Evolutionary conservation across 345 rosid species (phyloP).

Genomic region (Geranium brycei): DNA sequence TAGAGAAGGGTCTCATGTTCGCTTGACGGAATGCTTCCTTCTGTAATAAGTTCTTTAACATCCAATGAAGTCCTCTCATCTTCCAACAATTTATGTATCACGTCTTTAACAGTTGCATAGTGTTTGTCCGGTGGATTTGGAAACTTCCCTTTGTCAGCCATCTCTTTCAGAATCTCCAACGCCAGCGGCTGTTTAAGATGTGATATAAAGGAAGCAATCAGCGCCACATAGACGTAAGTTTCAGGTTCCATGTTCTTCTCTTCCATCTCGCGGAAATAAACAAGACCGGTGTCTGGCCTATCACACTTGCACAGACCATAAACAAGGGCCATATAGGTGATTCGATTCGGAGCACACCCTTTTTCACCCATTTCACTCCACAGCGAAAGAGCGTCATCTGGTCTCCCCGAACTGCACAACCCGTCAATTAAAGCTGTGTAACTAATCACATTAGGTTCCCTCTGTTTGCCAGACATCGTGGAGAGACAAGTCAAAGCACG

Average conservation of each 20-base stretch:
- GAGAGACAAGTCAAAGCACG: conserved; percentile 45
- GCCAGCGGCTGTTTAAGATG: conserved; percentile 28
- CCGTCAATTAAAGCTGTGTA: conserved; percentile 69
- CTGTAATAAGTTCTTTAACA: conserved; percentile 32
- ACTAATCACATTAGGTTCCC: conserved; percentile 54
- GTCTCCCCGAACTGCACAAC: conserved; percentile 47
- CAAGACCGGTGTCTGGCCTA: conserved; percentile 40
- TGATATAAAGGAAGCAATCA: conserved; percentile 39
- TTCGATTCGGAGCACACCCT: conserved; percentile 36
- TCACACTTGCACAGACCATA: conserved; percentile 77
- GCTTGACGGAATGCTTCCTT: conserved; percentile 26
- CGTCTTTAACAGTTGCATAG: conserved; percentile 29
- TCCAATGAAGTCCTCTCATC: conserved; percentile 38
- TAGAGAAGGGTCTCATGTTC: neutral
- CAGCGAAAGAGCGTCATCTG: conserved; percentile 52
- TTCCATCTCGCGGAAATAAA: conserved; percentile 52
- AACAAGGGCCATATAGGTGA: conserved; percentile 56
- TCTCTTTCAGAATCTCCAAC: conserved; percentile 44
- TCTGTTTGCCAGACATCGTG: conserved; percentile 39
- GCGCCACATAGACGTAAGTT: conserved; percentile 37
- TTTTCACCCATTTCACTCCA: conserved; percentile 64
- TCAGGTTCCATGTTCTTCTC: conserved; percentile 53
- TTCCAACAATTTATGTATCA: conserved; percentile 34
- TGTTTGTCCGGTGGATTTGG: conserved; percentile 42
- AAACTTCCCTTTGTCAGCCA: conserved; percentile 40